A percentile compares a stretch with the other conserved stretches of the same genome.
Conservation (phyloP, 306 rosid genomes). For the Quercus agrifolia region DNA sequence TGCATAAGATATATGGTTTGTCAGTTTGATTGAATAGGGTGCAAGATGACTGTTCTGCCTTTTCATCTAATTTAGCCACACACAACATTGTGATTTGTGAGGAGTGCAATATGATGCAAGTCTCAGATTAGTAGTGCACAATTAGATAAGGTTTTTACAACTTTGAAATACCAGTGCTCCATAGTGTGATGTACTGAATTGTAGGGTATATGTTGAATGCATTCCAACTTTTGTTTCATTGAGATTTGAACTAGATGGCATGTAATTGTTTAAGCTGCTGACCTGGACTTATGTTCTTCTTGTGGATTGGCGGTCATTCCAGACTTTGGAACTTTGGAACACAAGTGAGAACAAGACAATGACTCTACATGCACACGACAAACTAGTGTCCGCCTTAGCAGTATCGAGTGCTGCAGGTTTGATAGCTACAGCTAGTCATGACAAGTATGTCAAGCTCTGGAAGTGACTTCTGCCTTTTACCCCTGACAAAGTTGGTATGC, state of each 20-base stretch:
- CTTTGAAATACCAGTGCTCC: background rate
- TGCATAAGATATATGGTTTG: background rate
- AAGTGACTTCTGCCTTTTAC: slow-evolving; percentile 33
- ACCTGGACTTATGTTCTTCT: slow-evolving; percentile 8
- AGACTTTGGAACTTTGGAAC: slow-evolving; percentile 76
- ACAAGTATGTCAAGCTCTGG: slow-evolving; percentile 70
- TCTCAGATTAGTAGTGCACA: background rate
- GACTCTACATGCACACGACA: slow-evolving; percentile 52
- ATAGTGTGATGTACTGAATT: background rate
- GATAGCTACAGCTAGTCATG: slow-evolving; percentile 78
- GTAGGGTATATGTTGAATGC: background rate
- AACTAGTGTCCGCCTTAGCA: slow-evolving; percentile 60
- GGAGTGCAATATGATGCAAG: background rate
- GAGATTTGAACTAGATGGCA: background rate
- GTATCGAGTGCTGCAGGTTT: slow-evolving; percentile 48
- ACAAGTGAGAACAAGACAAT: slow-evolving; percentile 45
- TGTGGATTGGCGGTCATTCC: slow-evolving; percentile 19
- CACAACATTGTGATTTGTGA: background rate
- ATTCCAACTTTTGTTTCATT: background rate
- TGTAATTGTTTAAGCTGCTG: background rate
- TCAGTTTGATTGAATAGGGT: background rate
- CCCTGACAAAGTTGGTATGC: background rate
- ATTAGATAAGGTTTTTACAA: background rate
- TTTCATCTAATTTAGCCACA: background rate
- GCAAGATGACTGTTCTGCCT: background rate